Evolutionary conservation across 225 moss, liverwort and hornwort species (phyloP).

Genomic region (Takakia lepidozioides): DNA sequence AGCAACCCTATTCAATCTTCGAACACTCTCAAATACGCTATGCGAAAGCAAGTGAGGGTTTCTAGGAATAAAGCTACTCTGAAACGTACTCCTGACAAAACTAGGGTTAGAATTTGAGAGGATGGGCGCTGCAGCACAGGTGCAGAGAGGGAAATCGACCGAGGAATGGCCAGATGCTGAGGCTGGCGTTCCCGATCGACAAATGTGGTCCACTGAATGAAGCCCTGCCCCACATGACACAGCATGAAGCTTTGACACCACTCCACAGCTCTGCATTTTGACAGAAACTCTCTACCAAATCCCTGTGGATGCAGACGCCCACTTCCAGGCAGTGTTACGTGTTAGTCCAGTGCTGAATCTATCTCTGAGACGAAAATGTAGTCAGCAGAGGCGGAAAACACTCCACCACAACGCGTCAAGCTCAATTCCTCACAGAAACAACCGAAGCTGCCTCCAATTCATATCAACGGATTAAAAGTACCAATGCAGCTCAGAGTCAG

Average conservation of each 20-base stretch:
- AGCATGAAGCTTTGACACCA: slow-evolving; percentile 21
- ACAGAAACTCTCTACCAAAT: no score
- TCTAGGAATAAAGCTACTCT: slow-evolving; percentile 17
- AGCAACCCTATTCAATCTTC: slow-evolving; percentile 16
- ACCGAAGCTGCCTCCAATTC: no score
- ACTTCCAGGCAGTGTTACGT: no score
- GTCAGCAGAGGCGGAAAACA: no score
- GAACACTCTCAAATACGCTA: slow-evolving; percentile 5
- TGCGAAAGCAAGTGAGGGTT: slow-evolving; percentile 19
- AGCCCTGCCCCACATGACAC: slow-evolving; percentile 13
- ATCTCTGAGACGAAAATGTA: no score
- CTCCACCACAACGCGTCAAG: no score
- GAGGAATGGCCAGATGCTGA: slow-evolving; percentile 5
- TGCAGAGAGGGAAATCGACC: slow-evolving; percentile 19
- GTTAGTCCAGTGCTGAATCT: no score
- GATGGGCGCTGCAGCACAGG: slow-evolving; percentile 11
- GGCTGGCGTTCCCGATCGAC: no score
- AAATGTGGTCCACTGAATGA: slow-evolving; percentile 12
- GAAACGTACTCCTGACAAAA: slow-evolving; percentile 17
- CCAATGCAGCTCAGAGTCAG: no score
- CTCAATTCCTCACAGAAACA: no score
- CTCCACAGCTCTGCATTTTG: slow-evolving; percentile 45
- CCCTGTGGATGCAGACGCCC: no score
- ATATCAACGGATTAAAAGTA: no score
- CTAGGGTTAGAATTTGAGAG: slow-evolving; percentile 9